Evolutionary conservation across 305 asterid genomes (phyloP).

Genomic region (Nicotiana rustica): DNA sequence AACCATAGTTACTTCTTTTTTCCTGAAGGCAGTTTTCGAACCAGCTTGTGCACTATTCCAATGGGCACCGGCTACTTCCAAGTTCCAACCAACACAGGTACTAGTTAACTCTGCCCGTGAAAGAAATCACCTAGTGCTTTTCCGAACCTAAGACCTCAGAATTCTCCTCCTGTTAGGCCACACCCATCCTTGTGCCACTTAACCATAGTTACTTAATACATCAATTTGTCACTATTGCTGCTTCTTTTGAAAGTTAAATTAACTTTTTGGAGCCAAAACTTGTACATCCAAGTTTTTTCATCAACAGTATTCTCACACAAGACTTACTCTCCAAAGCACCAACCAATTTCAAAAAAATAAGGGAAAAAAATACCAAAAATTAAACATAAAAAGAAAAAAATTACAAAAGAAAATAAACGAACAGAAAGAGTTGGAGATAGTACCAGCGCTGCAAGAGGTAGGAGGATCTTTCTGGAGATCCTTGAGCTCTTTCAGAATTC

Average conservation of each 20-base stretch:
- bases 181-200: neutral
- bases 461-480: slow-evolving; percentile 36
- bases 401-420: neutral
- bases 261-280: neutral
- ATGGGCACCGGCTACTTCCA: too few species aligned
- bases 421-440: neutral
- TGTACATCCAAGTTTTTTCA: neutral
- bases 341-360: neutral
- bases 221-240: neutral
- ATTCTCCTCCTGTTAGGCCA: too few species aligned
- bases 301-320: neutral
- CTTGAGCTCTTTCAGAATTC: slow-evolving; percentile 34
- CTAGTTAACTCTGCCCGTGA: too few species aligned
- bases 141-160: too few species aligned
- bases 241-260: neutral
- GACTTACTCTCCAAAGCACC: neutral
- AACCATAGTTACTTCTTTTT: too few species aligned
- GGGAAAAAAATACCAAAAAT: neutral
- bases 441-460: slow-evolving; percentile 34
- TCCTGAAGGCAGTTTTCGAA: too few species aligned
- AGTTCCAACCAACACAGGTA: too few species aligned
- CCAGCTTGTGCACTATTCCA: too few species aligned
- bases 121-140: too few species aligned
- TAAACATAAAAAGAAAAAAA: neutral
- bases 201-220: neutral